Evolutionary conservation across 805 yeast genomes (phyloP).

Genomic region (Kockiozyma suomiensis): DNA sequence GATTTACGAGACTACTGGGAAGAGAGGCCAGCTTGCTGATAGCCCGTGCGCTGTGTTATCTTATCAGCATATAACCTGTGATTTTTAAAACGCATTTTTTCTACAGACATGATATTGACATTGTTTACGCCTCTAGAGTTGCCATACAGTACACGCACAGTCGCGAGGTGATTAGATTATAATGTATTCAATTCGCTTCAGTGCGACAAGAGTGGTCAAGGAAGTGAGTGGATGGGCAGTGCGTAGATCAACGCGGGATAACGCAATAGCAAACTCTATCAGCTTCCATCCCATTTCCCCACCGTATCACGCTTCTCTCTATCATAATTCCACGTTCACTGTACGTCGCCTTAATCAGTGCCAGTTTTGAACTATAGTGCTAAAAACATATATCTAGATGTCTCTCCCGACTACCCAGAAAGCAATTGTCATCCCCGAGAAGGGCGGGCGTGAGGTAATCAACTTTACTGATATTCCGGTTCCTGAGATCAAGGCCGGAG

Average conservation of each 20-base stretch:
- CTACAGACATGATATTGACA: no score
- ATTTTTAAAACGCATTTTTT: no score
- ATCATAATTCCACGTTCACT: neutral
- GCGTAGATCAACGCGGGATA: no score
- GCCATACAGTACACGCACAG: no score
- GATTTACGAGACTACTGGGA: neutral
- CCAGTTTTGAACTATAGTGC: neutral
- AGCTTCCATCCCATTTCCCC: neutral
- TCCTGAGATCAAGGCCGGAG: constrained; percentile 58
- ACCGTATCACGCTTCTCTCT: neutral
- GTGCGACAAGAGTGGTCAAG: no score
- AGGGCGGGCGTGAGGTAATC: constrained; percentile 31
- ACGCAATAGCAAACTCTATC: neutral
- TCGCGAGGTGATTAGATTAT: no score
- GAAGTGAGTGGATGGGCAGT: no score
- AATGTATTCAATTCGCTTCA: no score
- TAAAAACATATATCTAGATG: neutral
- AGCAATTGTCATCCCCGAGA: constrained; percentile 16
- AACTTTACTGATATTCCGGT: constrained; percentile 52
- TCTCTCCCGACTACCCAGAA: constrained; percentile 23
- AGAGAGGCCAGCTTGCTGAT: no score
- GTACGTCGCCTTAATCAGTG: neutral
- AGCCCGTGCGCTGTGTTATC: no score
- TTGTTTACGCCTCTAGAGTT: no score
- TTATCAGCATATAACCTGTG: no score